Conservation (phyloP, 768 basidiomycete species). For the Agrocybe praecox region DNA sequence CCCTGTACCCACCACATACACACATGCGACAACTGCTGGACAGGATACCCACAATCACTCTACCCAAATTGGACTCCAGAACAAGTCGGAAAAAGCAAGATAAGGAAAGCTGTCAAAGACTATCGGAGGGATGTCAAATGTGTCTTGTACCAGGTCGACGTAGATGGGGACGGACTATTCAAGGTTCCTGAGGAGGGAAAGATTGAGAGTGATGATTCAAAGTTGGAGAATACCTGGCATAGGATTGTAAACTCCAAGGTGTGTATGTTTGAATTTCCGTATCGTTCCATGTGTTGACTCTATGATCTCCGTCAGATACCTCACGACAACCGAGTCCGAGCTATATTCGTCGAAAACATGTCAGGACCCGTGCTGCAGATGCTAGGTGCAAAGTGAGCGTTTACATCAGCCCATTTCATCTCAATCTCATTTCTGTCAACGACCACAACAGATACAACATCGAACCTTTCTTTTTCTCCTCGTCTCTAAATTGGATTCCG, state of each 20-base stretch:
- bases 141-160: conserved; percentile 42
- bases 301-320: conserved; percentile 35
- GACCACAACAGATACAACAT: conserved; percentile 48
- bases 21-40: conserved; percentile 44
- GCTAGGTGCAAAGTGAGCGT: conserved; percentile 55
- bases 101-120: conserved; percentile 34
- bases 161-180: conserved; percentile 39
- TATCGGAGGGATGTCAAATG: conserved; percentile 28
- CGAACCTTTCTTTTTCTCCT: conserved; percentile 71
- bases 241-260: conserved; percentile 35
- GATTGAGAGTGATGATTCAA: conserved; percentile 20
- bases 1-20: conserved; percentile 31
- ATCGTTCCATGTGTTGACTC: background rate
- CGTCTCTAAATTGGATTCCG: conserved; percentile 69
- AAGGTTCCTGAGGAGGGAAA: conserved; percentile 24
- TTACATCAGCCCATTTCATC: background rate
- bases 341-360: conserved; percentile 55
- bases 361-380: conserved; percentile 58
- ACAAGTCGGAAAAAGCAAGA: conserved; percentile 43
- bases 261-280: conserved; percentile 16
- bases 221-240: conserved; percentile 39
- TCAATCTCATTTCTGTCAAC: background rate
- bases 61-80: conserved; percentile 58
- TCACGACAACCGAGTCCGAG: conserved; percentile 42
- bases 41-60: conserved; percentile 40